Conservation (phyloP, 2,329 filamentous ascomycete genomes). For the Cercospora sojina region DNA sequence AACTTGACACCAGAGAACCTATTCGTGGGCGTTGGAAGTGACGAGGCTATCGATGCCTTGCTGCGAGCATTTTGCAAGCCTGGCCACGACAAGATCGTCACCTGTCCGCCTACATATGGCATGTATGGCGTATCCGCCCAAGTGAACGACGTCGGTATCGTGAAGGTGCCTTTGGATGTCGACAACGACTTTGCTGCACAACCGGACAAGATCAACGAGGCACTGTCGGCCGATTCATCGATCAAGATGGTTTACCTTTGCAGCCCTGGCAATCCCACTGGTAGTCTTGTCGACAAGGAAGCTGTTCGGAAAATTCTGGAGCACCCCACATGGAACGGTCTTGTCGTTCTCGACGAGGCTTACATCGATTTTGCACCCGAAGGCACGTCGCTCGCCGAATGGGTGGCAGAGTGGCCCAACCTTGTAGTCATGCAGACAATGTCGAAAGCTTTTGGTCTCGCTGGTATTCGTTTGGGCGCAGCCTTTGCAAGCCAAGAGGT, state of each 20-base stretch:
- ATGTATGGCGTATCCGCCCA: slow-evolving; percentile 97
- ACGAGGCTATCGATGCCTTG: slow-evolving; percentile 94
- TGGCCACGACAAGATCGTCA: slow-evolving; percentile 83
- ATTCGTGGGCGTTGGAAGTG: slow-evolving; percentile 92
- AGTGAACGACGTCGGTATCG: slow-evolving; percentile 84
- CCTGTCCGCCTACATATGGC: slow-evolving; percentile 94
- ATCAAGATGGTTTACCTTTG: slow-evolving; percentile 93
- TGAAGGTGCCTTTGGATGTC: slow-evolving; percentile 77
- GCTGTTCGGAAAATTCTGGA: slow-evolving; percentile 72
- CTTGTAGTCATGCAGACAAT: slow-evolving; percentile 97
- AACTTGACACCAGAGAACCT: slow-evolving; percentile 75
- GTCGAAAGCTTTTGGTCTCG: slow-evolving; percentile 96
- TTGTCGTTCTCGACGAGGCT: slow-evolving; percentile 91
- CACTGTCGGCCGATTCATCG: slow-evolving; percentile 60
- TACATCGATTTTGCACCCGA: slow-evolving; percentile 92
- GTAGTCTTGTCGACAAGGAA: slow-evolving; percentile 70
- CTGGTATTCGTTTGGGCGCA: slow-evolving; percentile 84
- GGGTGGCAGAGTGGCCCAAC: slow-evolving; percentile 90
- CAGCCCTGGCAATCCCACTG: slow-evolving; percentile 93
- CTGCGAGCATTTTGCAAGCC: slow-evolving; percentile 91
- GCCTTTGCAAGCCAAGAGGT: slow-evolving; percentile 76
- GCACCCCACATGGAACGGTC: slow-evolving; percentile 91
- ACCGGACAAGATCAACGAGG: slow-evolving; percentile 63
- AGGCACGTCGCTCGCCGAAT: slow-evolving; percentile 79
- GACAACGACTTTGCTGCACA: slow-evolving; percentile 73